Evolutionary conservation across 192 early-diverging fungal species (phyloP), one percentile per base, ranked within the genome.

Genomic region (Spinellus fusiger): DNA sequence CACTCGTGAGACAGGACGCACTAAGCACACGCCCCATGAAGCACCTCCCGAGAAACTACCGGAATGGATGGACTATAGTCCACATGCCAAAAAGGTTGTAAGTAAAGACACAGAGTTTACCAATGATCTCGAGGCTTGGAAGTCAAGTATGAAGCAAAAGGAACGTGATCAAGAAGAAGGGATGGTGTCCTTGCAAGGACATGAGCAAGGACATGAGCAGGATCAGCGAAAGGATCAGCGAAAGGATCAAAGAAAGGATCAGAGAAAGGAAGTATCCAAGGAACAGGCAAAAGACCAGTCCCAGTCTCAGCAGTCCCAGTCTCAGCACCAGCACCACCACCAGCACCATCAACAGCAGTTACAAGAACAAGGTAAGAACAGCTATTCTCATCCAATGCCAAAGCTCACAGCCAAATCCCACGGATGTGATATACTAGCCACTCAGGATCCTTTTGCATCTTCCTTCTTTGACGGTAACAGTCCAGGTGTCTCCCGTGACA

Each of bases 31-130:
- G 13, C 40, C 40, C 10, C 40, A 44, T 5, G 50, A 60, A 15
- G 29, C 53, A 12, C 37, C 49, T 44, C 22, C 23, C 16, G 61
- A 57, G 48, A 40, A 33, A 54, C 49, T 77, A 1, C 82, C 82
- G 34, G 80, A 84, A 56, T 84, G 82, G 82, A 75, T 84, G 82
- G 79, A 77, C 62, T 81, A 84, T 47, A 80, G 75, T 16, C 81
- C 81, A 33, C 77, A 83, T 33, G 50, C 65, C 16, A 66, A 65
- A 25, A 31, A 54, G 9, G 38, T 72, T 7, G 63, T 64, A 8
- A 25, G 50, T 12, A 74, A 78, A 15, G 68, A 69, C 7, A 55
- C 66, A 26, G 64, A 53, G 22, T 80, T 77, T 61, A 69, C 76
- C 0, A 75, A 81, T 51, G 79, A 84, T 31, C 60, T 84, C 25